Percentiles rank a stretch among this genome's conserved stretches.
Conservation (phyloP, 345 rosid species). For the Hevea brasiliensis region DNA sequence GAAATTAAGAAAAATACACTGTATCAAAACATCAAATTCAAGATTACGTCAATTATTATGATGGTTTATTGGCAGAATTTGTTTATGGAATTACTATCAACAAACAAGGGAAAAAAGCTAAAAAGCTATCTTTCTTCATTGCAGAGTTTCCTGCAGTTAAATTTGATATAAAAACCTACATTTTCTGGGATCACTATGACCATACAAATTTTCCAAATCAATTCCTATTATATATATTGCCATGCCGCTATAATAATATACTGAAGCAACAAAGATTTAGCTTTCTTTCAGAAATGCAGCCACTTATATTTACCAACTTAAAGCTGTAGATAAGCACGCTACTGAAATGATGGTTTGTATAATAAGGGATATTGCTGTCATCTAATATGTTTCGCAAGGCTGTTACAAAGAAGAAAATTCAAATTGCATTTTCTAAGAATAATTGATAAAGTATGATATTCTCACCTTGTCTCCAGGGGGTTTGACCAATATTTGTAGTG, state of each 20-base stretch:
- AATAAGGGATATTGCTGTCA: background rate
- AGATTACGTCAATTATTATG: background rate
- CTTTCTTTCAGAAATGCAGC: background rate
- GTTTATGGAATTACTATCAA: background rate
- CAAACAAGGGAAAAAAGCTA: background rate
- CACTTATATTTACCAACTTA: background rate
- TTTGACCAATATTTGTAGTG: conserved; percentile 93
- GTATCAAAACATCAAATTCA: background rate
- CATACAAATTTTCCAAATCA: conserved; percentile 10
- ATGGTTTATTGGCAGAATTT: background rate
- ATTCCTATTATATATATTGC: background rate
- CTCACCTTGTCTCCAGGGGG: conserved; percentile 91
- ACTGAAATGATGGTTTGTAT: background rate
- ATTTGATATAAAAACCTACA: background rate
- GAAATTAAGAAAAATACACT: background rate
- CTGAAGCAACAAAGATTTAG: background rate
- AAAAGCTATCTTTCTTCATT: background rate
- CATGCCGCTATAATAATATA: background rate
- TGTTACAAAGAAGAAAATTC: background rate
- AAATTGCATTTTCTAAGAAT: background rate
- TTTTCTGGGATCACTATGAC: background rate
- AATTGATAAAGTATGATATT: conserved; percentile 4
- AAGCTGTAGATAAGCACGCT: background rate
- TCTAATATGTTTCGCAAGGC: background rate
- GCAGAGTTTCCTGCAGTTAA: background rate